These are phyloP conservation scores for Fomitopsis schrenkii DNA, from an alignment of 1,284 basidiomycete species.

Conservation along the genomic window DNA sequence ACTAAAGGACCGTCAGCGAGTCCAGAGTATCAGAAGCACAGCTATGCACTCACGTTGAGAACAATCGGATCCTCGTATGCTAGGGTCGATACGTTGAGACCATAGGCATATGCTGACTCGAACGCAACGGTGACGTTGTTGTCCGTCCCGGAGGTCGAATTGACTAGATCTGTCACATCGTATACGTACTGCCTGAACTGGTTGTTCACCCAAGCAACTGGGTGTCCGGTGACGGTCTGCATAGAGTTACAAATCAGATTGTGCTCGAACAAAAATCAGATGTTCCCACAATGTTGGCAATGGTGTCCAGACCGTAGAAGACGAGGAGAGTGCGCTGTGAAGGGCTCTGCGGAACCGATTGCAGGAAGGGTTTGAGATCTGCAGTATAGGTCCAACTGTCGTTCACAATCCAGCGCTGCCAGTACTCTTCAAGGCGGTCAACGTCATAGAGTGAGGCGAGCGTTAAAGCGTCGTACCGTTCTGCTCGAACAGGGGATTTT, in stretches of 20 bases:
- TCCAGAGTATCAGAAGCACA: neutral
- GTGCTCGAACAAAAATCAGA: neutral
- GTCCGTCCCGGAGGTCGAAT: slow-evolving; percentile 24
- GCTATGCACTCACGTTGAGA: slow-evolving; percentile 19
- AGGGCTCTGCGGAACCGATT: slow-evolving; percentile 8
- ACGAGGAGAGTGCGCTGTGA: slow-evolving; percentile 40
- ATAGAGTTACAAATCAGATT: neutral
- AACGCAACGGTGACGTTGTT: slow-evolving; percentile 47
- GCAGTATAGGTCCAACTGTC: slow-evolving; percentile 65
- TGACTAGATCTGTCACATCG: slow-evolving; percentile 43
- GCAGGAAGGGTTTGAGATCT: slow-evolving; percentile 41
- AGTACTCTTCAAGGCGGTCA: slow-evolving; percentile 38
- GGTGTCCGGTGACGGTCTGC: slow-evolving; percentile 46
- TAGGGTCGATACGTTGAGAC: slow-evolving; percentile 44
- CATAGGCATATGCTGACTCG: slow-evolving; percentile 51
- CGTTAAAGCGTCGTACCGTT: slow-evolving; percentile 35
- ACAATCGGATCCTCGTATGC: slow-evolving; percentile 41
- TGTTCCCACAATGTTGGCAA: slow-evolving; percentile 44
- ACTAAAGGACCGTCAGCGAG: slow-evolving; percentile 21
- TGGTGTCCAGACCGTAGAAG: slow-evolving; percentile 57
- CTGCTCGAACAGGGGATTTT: slow-evolving; percentile 49
- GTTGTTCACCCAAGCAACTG: slow-evolving; percentile 57
- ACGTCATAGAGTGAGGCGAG: neutral
- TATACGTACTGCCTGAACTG: slow-evolving; percentile 54
- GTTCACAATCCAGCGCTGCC: slow-evolving; percentile 51